Evolutionary conservation across 768 basidiomycete species (phyloP).

Genomic region (Pleurotus salmoneostramineus): DNA sequence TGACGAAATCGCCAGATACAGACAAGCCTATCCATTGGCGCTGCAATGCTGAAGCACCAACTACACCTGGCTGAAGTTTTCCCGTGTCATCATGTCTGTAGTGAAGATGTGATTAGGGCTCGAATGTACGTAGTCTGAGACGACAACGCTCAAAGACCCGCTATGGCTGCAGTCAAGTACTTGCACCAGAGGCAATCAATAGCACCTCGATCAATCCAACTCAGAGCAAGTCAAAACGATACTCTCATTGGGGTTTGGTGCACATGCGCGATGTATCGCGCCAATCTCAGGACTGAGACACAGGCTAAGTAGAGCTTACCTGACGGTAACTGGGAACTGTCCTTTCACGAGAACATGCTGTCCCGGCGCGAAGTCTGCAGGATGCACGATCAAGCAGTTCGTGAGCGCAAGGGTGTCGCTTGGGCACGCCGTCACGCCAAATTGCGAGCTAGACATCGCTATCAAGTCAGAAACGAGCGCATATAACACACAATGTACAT

Average conservation of each 20-base stretch:
- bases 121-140: neutral
- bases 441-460: conserved; percentile 29
- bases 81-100: conserved; percentile 76
- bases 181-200: too few species aligned
- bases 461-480: neutral
- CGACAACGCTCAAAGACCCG: too few species aligned
- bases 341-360: conserved; percentile 78
- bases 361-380: conserved; percentile 68
- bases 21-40: conserved; percentile 91
- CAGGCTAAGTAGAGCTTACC: conserved; percentile 32
- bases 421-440: conserved; percentile 55
- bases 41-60: conserved; percentile 77
- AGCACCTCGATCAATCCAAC: too few species aligned
- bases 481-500: neutral
- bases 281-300: too few species aligned
- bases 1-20: conserved; percentile 68
- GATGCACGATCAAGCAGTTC: conserved; percentile 80
- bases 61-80: conserved; percentile 58
- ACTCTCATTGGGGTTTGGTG: too few species aligned
- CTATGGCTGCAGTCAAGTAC: too few species aligned
- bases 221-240: too few species aligned
- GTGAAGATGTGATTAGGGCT: neutral
- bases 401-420: conserved; percentile 68
- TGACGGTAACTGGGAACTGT: conserved; percentile 65
- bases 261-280: too few species aligned